Conservation (phyloP, 2,329 filamentous ascomycete genomes). For the Nigrospora sphaerica region DNA sequence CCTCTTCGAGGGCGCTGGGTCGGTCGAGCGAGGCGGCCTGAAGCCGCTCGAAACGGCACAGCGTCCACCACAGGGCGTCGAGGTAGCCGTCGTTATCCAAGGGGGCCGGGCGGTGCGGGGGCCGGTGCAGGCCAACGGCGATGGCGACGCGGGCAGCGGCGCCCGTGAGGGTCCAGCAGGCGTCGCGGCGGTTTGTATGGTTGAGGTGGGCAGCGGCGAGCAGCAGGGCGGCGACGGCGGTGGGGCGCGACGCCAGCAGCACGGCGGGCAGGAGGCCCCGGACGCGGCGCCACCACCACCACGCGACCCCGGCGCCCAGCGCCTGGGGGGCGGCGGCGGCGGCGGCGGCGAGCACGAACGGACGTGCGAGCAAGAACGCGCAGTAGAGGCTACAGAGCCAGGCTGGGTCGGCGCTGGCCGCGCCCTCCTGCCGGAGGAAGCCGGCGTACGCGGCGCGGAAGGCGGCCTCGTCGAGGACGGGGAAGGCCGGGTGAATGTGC, state of each 20-base stretch:
- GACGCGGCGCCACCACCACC: slow-evolving; percentile 31
- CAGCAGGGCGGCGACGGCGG: slow-evolving; percentile 32
- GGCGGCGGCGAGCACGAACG: slow-evolving; percentile 11
- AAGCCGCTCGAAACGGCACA: slow-evolving; percentile 28
- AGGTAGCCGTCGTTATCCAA: background rate
- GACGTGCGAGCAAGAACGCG: slow-evolving; percentile 29
- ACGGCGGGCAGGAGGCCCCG: slow-evolving; percentile 31
- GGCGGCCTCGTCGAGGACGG: slow-evolving; percentile 32
- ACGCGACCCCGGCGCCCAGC: slow-evolving; percentile 18
- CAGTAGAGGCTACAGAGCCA: slow-evolving; percentile 34
- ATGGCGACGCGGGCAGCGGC: slow-evolving; percentile 33
- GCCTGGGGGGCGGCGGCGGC: slow-evolving; percentile 23
- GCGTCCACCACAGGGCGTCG: slow-evolving; percentile 22
- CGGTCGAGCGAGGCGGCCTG: slow-evolving; percentile 35
- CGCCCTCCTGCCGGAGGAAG: slow-evolving; percentile 12
- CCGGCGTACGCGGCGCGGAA: slow-evolving; percentile 31
- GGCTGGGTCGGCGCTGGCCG: slow-evolving; percentile 18
- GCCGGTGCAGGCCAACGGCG: slow-evolving; percentile 35
- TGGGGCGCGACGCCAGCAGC: slow-evolving; percentile 32
- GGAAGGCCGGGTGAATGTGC: slow-evolving; percentile 32
- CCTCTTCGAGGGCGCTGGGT: slow-evolving; percentile 32
- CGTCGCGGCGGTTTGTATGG: slow-evolving; percentile 34
- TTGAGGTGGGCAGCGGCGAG: slow-evolving; percentile 34
- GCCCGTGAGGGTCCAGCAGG: slow-evolving; percentile 33
- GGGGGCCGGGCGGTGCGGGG: slow-evolving; percentile 5